Evolutionary conservation across 2,329 filamentous ascomycete species (phyloP), one percentile per base, ranked within the genome.

Genomic region (Beauveria caledonica): DNA sequence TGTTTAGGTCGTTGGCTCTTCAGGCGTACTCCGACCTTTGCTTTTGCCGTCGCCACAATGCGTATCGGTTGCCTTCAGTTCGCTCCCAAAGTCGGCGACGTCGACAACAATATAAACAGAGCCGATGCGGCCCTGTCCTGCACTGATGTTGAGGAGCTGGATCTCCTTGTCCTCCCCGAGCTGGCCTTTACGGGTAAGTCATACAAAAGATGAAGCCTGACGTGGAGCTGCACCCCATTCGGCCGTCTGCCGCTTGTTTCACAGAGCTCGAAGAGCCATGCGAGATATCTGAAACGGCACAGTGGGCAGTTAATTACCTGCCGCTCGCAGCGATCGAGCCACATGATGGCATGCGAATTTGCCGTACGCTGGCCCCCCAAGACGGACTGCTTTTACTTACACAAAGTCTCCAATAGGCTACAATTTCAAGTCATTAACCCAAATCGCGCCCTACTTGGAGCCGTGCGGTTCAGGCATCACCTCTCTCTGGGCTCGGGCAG

Each of bases 91-190:
- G 79, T 92, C 48, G 89, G 87, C 58, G 82, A 88, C 59, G 74
- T 90, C 40, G 75, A 88, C 67, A 82, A 87, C 63, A 93, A 93
- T 65, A 77, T 92, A 52, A 82, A 80, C 63, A 80, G 80, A 23
- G 89, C 89, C 63, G 85, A 92, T 64, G 72, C 78, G 0, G 78
- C 92, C 5, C 74, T 93, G 13, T 78, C 73, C 19, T 76, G 69
- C 25, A 80, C 82, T 0, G 73, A 78, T 6, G 73, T 78, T 0
- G 72, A 80, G 1, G 74, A 80, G n/a, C 50, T 92, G 1, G 87
- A 91, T 68, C 78, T 92, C 29, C 76, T 94, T 0, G 83, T 93
- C 0, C 74, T 93, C 0, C 89, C 90, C 0, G 90, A 93, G 69
- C 75, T 93, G 70, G 87, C 89, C 1, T 91, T 93, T 68, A 80